Conservation (phyloP, 2,329 filamentous ascomycete species). For the Rhytidhysteron rufulum region DNA sequence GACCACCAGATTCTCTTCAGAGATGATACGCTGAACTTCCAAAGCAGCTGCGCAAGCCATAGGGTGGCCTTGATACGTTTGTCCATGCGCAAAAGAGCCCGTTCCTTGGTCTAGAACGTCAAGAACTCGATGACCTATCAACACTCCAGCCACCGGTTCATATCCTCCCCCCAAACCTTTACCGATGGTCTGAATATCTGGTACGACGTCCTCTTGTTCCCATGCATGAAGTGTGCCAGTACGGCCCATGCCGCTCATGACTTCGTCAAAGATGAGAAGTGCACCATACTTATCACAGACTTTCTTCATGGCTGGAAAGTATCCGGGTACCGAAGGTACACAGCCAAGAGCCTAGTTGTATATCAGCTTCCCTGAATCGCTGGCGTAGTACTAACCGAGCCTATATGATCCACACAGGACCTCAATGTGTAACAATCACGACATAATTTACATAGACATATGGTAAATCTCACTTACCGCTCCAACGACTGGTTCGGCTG, state of each 20-base stretch:
- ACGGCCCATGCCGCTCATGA: conserved; percentile 67
- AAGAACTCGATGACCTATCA: conserved; percentile 53
- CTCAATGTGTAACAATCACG: no score
- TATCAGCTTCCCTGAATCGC: conserved; percentile 5
- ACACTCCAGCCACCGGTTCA: conserved; percentile 57
- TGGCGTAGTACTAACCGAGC: neutral
- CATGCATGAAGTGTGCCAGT: conserved; percentile 60
- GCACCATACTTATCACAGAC: conserved; percentile 70
- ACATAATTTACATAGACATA: neutral
- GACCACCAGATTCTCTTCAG: conserved; percentile 53
- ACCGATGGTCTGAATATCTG: conserved; percentile 64
- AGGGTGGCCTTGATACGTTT: conserved; percentile 62
- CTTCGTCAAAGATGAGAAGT: conserved; percentile 74
- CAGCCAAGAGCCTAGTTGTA: conserved; percentile 60
- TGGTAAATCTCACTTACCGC: conserved; percentile 52
- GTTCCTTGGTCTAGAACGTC: conserved; percentile 43
- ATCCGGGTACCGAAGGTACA: conserved; percentile 62
- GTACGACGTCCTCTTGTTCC: conserved; percentile 55
- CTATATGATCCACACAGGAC: neutral
- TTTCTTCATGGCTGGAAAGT: conserved; percentile 63
- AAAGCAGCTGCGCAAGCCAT: conserved; percentile 59
- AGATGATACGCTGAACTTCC: conserved; percentile 59
- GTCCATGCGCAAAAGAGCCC: conserved; percentile 55
- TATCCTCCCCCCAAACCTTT: conserved; percentile 66
- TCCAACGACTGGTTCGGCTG: conserved; percentile 70